These are phyloP conservation scores for Fusarium ramigenum DNA, from an alignment of 2,329 filamentous ascomycete species.

Conservation along the genomic window DNA sequence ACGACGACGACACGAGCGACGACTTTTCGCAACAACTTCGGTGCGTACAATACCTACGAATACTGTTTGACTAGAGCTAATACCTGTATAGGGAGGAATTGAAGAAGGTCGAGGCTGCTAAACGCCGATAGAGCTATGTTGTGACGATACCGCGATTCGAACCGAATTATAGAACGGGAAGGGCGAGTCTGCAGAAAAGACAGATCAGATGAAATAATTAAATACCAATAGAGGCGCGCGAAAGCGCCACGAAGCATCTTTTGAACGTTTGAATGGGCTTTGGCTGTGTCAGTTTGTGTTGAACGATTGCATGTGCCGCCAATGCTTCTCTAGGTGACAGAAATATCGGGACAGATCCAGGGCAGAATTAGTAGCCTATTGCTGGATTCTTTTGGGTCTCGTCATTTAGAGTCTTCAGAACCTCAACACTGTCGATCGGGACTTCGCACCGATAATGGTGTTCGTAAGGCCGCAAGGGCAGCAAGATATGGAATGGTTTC, in stretches of 20 bases:
- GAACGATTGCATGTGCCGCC: not conserved
- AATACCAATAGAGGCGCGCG: not conserved
- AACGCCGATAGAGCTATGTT: slow-evolving; percentile 60
- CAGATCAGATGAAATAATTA: not conserved
- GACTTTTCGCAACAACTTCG: slow-evolving; percentile 96
- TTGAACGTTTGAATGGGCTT: not conserved
- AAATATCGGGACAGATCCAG: not conserved
- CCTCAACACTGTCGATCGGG: not conserved
- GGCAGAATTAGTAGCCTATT: not conserved
- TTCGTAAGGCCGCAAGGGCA: too few species aligned
- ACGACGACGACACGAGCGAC: slow-evolving; percentile 96
- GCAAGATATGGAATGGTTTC: not conserved
- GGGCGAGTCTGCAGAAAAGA: not conserved
- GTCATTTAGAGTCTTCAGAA: accelerated
- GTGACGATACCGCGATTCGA: not conserved
- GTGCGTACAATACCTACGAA: slow-evolving; percentile 60
- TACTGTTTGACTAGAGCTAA: slow-evolving; percentile 12
- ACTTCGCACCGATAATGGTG: accelerated
- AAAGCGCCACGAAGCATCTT: not conserved
- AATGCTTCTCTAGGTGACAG: not conserved
- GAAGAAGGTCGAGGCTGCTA: slow-evolving; percentile 88
- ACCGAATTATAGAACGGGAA: not conserved
- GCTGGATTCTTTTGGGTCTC: accelerated
- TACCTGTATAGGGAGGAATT: slow-evolving; percentile 76
- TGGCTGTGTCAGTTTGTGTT: not conserved